These are phyloP conservation scores for Posidonia oceanica DNA, from an alignment of 116 monocot genomes.

Conservation along the genomic window DNA sequence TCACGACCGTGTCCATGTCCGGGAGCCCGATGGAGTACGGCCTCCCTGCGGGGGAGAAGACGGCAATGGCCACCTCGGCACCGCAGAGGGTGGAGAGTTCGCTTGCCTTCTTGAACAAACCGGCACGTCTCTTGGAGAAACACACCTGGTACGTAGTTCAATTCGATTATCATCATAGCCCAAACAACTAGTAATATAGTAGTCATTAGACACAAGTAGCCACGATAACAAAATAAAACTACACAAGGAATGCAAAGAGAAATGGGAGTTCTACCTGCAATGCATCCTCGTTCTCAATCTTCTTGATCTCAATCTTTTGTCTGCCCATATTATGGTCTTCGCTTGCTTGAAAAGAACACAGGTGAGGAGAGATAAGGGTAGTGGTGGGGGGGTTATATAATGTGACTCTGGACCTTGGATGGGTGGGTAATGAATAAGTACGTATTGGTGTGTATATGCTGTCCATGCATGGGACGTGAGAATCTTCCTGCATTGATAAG, in stretches of 20 bases:
- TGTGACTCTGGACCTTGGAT: neutral
- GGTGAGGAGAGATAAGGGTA: neutral
- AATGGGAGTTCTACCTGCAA: neutral
- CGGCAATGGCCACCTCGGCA: slow-evolving; percentile 7
- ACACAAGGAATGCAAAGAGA: neutral
- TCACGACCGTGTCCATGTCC: slow-evolving; percentile 1
- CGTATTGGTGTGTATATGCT: no score
- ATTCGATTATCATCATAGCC: neutral
- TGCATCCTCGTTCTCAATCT: slow-evolving; percentile 4
- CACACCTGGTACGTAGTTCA: slow-evolving; percentile 1
- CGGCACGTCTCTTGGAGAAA: slow-evolving; percentile 12
- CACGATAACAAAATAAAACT: neutral
- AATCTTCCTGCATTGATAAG: no score
- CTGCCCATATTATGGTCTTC: neutral
- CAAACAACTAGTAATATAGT: no score
- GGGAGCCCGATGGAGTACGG: slow-evolving; percentile 12
- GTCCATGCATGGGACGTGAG: no score
- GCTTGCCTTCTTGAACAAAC: slow-evolving; percentile 10
- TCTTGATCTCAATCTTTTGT: slow-evolving; percentile 7
- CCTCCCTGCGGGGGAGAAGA: slow-evolving; percentile 8
- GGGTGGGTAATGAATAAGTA: neutral
- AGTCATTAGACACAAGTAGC: neutral
- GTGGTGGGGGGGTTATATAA: neutral
- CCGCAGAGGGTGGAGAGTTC: slow-evolving; percentile 12
- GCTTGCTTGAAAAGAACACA: neutral